phyloP scores from a whole-genome alignment of 768 basidiomycete genomes.

The Podaxis sp. region DNA sequence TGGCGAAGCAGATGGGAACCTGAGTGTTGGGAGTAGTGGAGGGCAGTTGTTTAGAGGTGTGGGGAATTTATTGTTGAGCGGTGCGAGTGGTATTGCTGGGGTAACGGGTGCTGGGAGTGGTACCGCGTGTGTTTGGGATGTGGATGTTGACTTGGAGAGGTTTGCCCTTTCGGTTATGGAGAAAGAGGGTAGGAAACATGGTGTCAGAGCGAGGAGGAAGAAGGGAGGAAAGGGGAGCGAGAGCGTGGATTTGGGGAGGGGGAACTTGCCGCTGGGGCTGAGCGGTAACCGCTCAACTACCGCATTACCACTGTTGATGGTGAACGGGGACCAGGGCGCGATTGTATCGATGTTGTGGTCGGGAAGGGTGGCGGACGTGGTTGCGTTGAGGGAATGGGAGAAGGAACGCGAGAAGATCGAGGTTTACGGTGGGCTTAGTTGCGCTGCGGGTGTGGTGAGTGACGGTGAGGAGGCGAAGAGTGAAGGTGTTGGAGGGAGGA shows the following conservation, averaged over 20 bases:
- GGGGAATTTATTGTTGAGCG: constrained; percentile 36
- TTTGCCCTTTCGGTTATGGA: constrained; percentile 47
- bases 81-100: constrained; percentile 23
- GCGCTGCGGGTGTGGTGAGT: constrained; percentile 29
- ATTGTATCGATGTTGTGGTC: constrained; percentile 37
- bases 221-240: constrained; percentile 22
- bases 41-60: constrained; percentile 41
- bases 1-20: constrained; percentile 20
- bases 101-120: constrained; percentile 22
- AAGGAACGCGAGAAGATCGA: constrained; percentile 9
- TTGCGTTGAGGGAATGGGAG: constrained; percentile 38
- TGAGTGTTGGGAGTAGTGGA: constrained; percentile 24
- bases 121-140: constrained; percentile 33
- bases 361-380: constrained; percentile 35
- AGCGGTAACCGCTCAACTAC: constrained; percentile 13
- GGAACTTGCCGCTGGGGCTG: constrained; percentile 32
- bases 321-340: constrained; percentile 7
- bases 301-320: constrained; percentile 26
- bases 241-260: constrained; percentile 46
- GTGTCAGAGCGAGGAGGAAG: constrained; percentile 12
- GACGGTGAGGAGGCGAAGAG: constrained; percentile 38
- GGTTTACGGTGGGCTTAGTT: constrained; percentile 5
- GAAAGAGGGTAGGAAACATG: constrained; percentile 11
- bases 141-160: constrained; percentile 49
- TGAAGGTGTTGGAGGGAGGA: constrained; percentile 36